A percentile compares a stretch with the other conserved stretches of the same genome.
Evolutionary conservation across 257 asterid genomes (phyloP).

Genomic region (Linderniella brevidens): DNA sequence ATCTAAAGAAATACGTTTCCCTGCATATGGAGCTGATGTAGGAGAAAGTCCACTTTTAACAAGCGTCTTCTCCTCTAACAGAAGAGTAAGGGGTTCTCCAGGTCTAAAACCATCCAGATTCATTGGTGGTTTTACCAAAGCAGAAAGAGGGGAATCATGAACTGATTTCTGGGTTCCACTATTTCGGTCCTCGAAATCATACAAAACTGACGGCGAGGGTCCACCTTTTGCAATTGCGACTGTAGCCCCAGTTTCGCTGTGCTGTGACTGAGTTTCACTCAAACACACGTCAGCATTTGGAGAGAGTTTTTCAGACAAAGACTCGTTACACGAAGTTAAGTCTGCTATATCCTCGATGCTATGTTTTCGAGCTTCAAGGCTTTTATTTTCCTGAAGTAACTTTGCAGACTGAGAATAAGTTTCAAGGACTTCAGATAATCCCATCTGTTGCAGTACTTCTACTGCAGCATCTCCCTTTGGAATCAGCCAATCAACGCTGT

Average conservation of each 20-base stretch:
- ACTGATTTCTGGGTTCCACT: conserved; percentile 10
- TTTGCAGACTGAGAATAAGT: conserved; percentile 26
- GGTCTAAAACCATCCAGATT: conserved; percentile 6
- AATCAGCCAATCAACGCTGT: conserved; percentile 70
- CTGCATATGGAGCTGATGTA: conserved; percentile 9
- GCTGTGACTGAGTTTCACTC: conserved; percentile 17
- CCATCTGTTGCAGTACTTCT: conserved; percentile 39
- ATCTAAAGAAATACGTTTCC: conserved; percentile 14
- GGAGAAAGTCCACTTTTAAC: conserved; percentile 13
- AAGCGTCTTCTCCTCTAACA: conserved; percentile 18
- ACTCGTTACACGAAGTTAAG: conserved; percentile 16
- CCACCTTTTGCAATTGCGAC: conserved; percentile 12
- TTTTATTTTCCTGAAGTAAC: conserved; percentile 12
- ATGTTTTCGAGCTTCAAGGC: conserved; percentile 19
- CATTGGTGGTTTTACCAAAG: too few species aligned
- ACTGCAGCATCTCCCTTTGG: conserved; percentile 52
- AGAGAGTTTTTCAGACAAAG: conserved; percentile 18
- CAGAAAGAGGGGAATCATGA: neutral
- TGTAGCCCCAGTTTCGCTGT: conserved; percentile 15
- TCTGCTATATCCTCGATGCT: conserved; percentile 14
- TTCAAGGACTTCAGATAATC: conserved; percentile 27
- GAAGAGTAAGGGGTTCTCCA: conserved; percentile 13
- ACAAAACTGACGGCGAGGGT: conserved; percentile 17
- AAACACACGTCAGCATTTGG: conserved; percentile 15
- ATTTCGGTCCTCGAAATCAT: too few species aligned